These are phyloP conservation scores for Delphinella strobiligena DNA, from an alignment of 2,329 filamentous ascomycete genomes.

Conservation along the genomic window DNA sequence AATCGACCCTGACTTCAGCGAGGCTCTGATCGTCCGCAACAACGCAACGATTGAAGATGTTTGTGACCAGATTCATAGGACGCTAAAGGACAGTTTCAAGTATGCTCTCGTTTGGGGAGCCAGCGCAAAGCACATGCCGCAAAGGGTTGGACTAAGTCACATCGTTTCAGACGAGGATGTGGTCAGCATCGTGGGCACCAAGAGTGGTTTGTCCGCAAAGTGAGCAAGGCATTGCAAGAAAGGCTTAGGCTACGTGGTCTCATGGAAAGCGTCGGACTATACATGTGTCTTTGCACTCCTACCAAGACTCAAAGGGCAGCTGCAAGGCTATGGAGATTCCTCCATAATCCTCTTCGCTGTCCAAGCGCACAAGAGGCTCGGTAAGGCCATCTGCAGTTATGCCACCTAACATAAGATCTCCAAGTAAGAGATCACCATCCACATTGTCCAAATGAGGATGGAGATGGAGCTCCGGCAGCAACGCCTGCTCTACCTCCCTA, in stretches of 20 bases:
- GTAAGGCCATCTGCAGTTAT: no score
- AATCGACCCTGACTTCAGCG: conserved; percentile 72
- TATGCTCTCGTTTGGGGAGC: conserved; percentile 97
- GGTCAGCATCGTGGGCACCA: conserved; percentile 47
- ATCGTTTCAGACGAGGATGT: conserved; percentile 60
- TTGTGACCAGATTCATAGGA: conserved; percentile 88
- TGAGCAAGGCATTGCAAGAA: neutral
- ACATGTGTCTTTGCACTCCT: no score
- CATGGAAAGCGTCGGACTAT: no score
- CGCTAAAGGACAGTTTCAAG: conserved; percentile 96
- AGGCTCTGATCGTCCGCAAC: conserved; percentile 83
- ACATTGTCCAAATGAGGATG: no score
- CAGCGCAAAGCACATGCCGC: conserved; percentile 86
- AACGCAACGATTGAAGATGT: conserved; percentile 92
- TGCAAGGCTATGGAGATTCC: no score
- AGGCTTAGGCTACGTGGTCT: neutral
- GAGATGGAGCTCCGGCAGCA: no score
- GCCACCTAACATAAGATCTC: no score
- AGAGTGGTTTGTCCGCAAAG: conserved; percentile 22
- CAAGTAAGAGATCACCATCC: no score
- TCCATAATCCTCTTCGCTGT: no score
- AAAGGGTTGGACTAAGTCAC: conserved; percentile 80
- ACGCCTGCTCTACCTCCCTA: no score
- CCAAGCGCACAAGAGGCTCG: no score
- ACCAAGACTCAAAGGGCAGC: no score